Conservation (phyloP, 768 basidiomycete species). For the Amanita subjunquillea region DNA sequence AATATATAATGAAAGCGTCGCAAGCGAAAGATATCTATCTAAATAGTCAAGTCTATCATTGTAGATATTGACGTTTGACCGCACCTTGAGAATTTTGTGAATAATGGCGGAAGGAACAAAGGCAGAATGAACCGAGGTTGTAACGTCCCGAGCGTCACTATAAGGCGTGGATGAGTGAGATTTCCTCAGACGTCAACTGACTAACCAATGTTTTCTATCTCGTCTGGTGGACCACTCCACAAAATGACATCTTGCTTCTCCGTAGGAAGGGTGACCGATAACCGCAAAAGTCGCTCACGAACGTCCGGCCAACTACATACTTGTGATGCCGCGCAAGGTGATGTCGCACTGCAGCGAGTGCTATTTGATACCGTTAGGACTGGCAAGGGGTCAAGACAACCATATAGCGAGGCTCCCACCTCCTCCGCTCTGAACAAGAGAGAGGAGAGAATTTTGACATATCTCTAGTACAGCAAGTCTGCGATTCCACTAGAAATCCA, state of each 20-base stretch:
- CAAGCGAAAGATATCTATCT: constrained; percentile 47
- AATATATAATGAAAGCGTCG: constrained; percentile 70
- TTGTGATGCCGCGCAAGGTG: constrained; percentile 23
- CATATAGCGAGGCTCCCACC: constrained; percentile 16
- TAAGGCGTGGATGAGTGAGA: neutral
- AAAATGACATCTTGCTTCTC: constrained; percentile 34
- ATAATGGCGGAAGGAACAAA: constrained; percentile 26
- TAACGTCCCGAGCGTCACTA: constrained; percentile 45
- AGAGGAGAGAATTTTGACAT: constrained; percentile 14
- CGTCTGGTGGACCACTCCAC: constrained; percentile 62
- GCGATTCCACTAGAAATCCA: constrained; percentile 11
- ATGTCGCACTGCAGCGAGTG: constrained; percentile 30
- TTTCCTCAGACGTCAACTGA: constrained; percentile 1
- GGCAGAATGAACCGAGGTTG: constrained; percentile 37
- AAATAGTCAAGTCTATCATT: neutral
- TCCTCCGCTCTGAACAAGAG: constrained; percentile 32
- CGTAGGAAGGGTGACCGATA: constrained; percentile 27
- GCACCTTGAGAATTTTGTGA: constrained; percentile 42
- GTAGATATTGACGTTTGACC: constrained; percentile 14
- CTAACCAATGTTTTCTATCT: constrained; percentile 60
- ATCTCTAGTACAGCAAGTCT: constrained; percentile 14
- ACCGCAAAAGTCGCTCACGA: constrained; percentile 44
- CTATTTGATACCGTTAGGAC: constrained; percentile 28
- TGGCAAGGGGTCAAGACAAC: constrained; percentile 49
- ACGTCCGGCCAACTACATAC: constrained; percentile 43